These are phyloP conservation scores for Citeromyces nyonsensis DNA, from an alignment of 805 yeast species.

Conservation along the genomic window DNA sequence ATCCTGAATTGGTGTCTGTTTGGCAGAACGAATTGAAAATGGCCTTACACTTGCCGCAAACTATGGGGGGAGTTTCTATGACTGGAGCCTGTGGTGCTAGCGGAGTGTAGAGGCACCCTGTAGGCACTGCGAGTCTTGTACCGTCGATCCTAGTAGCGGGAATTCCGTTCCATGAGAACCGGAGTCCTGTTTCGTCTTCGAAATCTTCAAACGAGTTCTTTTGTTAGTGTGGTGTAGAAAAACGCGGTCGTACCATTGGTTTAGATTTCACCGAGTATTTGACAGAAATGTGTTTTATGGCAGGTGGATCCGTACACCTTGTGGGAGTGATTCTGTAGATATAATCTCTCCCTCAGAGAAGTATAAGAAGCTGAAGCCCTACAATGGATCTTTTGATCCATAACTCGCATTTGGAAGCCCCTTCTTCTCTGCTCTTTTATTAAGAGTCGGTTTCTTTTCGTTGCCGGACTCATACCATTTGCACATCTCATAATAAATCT, in stretches of 20 bases:
- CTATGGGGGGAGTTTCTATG: conserved; percentile 23
- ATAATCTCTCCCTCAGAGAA: no score
- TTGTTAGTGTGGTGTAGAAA: not conserved
- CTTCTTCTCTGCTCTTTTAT: no score
- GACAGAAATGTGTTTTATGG: no score
- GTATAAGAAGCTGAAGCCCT: no score
- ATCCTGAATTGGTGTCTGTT: conserved; percentile 16
- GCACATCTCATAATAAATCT: no score
- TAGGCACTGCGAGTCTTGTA: conserved; percentile 33
- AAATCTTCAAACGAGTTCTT: conserved; percentile 24
- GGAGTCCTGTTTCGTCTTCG: conserved; percentile 63
- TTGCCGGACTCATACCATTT: no score
- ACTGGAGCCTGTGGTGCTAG: conserved; percentile 24
- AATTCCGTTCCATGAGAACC: conserved; percentile 58
- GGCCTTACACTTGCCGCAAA: conserved; percentile 39
- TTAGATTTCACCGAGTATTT: no score
- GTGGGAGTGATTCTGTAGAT: no score
- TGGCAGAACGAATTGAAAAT: conserved; percentile 36
- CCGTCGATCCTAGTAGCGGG: conserved; percentile 41
- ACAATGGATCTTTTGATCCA: no score
- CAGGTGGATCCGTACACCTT: no score
- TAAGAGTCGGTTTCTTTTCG: no score
- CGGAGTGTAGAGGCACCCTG: conserved; percentile 46
- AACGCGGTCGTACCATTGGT: not conserved
- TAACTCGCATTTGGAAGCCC: no score